These are phyloP conservation scores for Penicillium goetzii DNA, from an alignment of 495 filamentous ascomycete genomes.

Conservation along the genomic window DNA sequence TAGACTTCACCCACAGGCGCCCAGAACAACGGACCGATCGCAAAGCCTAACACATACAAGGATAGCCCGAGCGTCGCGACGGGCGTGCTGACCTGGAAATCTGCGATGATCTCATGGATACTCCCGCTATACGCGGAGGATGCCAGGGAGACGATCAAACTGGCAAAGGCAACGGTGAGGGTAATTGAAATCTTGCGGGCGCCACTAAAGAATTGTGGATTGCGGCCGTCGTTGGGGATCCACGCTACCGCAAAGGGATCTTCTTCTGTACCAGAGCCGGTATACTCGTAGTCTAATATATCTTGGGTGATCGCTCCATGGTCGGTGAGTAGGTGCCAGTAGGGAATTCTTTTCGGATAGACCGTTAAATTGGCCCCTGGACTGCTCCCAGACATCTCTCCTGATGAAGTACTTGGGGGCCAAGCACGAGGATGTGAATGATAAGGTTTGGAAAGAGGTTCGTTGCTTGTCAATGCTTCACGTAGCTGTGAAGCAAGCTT, in stretches of 20 bases:
- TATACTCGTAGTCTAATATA: constrained; percentile 56
- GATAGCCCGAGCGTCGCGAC: constrained; percentile 64
- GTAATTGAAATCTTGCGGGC: constrained; percentile 64
- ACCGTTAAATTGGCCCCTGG: not conserved
- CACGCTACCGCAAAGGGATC: constrained; percentile 70
- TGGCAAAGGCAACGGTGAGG: constrained; percentile 57
- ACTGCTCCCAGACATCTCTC: not conserved
- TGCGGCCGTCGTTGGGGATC: constrained; percentile 61
- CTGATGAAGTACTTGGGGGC: no score
- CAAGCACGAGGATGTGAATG: not conserved
- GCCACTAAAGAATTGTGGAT: constrained; percentile 58
- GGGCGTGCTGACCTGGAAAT: constrained; percentile 55
- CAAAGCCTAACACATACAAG: constrained; percentile 67
- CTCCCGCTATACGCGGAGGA: constrained; percentile 70
- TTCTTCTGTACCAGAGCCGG: constrained; percentile 63
- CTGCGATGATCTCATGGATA: constrained; percentile 53
- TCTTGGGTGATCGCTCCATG: constrained; percentile 30
- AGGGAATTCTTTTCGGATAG: not conserved
- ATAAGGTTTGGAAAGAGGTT: not conserved
- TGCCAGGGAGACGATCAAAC: constrained; percentile 66
- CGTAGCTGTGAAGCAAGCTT: not conserved
- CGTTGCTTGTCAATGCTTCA: not conserved
- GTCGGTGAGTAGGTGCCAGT: not conserved
- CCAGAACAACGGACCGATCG: constrained; percentile 62
- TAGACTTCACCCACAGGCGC: constrained; percentile 62